These are phyloP conservation scores for Boechera stricta DNA, from an alignment of 345 rosid species.

Conservation along the genomic window DNA sequence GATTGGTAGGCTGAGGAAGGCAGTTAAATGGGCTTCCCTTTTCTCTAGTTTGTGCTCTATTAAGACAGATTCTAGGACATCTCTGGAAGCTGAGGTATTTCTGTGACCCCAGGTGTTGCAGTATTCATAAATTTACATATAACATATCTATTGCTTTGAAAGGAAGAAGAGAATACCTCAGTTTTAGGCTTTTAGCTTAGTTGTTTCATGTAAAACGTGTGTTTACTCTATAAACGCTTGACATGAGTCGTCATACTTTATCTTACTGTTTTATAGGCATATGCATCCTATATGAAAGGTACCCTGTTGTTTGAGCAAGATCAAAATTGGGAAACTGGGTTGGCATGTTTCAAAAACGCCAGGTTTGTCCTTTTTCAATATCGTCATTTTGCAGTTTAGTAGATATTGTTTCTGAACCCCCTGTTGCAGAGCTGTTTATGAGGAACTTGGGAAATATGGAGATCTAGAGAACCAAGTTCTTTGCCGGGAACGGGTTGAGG, in stretches of 20 bases:
- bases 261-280: slow-evolving; percentile 65
- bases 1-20: slow-evolving; percentile 94
- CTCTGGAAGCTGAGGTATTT: slow-evolving; percentile 93
- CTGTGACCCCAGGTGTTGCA: slow-evolving; percentile 27
- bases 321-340: slow-evolving; percentile 87
- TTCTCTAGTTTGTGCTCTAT: slow-evolving; percentile 77
- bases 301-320: slow-evolving; percentile 95
- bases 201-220: slow-evolving; percentile 18
- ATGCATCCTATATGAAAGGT: slow-evolving; percentile 98
- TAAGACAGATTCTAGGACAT: slow-evolving; percentile 90
- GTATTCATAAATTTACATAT: slow-evolving; percentile 17
- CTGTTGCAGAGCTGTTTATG: slow-evolving; percentile 82
- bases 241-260: slow-evolving; percentile 26
- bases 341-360: slow-evolving; percentile 87
- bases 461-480: slow-evolving; percentile 93
- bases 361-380: slow-evolving; percentile 61
- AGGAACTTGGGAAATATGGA: slow-evolving; percentile 98
- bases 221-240: neutral
- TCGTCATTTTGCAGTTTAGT: slow-evolving; percentile 11
- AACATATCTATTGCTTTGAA: neutral
- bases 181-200: slow-evolving; percentile 19
- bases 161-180: slow-evolving; percentile 19
- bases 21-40: slow-evolving; percentile 89
- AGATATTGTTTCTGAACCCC: slow-evolving; percentile 20
- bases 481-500: slow-evolving; percentile 96